Evolutionary conservation across 2,329 filamentous ascomycete species (phyloP), one percentile per base, ranked within the genome.

Genomic region (Diaporthe capsici): DNA sequence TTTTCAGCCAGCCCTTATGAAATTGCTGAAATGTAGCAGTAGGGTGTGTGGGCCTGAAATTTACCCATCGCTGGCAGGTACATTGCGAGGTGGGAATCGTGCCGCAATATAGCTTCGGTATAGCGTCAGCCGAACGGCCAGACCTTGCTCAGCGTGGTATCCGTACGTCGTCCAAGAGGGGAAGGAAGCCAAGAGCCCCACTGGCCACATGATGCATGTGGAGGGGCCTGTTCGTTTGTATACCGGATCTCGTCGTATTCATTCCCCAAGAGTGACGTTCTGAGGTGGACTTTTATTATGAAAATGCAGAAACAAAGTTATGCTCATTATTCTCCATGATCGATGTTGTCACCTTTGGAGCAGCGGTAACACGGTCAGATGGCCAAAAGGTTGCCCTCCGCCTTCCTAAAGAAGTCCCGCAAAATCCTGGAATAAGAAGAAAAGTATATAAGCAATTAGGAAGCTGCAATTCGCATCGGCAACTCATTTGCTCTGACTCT

Each of bases 71-170:
- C 28, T 31, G 37, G 65, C 13, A n/a, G n/a, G 49, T 68, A 12
- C 31, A 28, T 39, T 53, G 44, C 20, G 22, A 53, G 47, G 65
- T 53, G 13, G 31, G 31, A 70, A 20, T 70, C n/a, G 31, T 37
- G 31, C 65, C 63, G 65, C 65, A 70, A 70, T 55, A 39, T n/a
- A 22, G 65, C 49, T 55, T 70, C 65, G 65, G 65, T 37, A 70
- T 70, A 70, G 65, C 31, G 65, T 55, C 65, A 70, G 65, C 65
- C 65, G 65, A 70, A 70, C n/a, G 7, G 53, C 13, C 25, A 22
- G 31, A n/a, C 42, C 34, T 15, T 53, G 2, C 28, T 17, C 47
- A 6, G 7, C 34, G 47, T 55, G 13, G 65, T 31, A 67, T 67
- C 65, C 53, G 20, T 37, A 67, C 8, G 8, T 51, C 63, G 10